phyloP scores from a whole-genome alignment of 129 eudicot species.

The Flaveria bidentis region DNA sequence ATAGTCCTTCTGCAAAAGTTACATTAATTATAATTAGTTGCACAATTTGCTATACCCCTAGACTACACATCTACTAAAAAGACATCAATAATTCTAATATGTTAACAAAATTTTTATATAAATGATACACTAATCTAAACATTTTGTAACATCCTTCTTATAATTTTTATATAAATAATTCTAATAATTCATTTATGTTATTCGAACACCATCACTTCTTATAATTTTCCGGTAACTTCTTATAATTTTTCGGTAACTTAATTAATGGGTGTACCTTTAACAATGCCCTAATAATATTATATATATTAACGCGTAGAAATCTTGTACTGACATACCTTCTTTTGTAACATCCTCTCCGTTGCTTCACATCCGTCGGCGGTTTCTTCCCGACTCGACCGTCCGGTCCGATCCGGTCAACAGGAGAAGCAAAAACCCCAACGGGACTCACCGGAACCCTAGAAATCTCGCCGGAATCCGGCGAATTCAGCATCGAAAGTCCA shows the following conservation, averaged over 20 bases:
- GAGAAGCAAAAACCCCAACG: constrained; percentile 22
- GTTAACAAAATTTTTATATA: background rate
- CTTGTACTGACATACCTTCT: constrained; percentile 38
- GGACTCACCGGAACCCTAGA: constrained; percentile 27
- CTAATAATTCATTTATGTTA: too few species aligned
- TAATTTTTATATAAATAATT: too few species aligned
- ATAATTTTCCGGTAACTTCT: too few species aligned
- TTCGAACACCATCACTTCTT: too few species aligned
- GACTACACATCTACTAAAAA: background rate
- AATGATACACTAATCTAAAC: too few species aligned
- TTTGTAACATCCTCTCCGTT: constrained; percentile 64
- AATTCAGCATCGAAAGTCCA: constrained; percentile 26
- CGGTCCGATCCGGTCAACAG: constrained; percentile 26
- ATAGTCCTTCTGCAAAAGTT: constrained; percentile 38
- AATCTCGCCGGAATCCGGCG: constrained; percentile 31
- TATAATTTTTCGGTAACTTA: too few species aligned
- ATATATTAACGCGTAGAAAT: too few species aligned
- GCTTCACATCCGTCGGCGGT: constrained; percentile 36
- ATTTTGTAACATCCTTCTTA: too few species aligned
- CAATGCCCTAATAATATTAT: too few species aligned
- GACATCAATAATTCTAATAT: background rate
- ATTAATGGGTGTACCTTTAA: too few species aligned
- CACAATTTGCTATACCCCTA: background rate
- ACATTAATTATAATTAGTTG: constrained; percentile 16
- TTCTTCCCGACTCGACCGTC: constrained; percentile 38